Conservation (phyloP, 345 rosid species). For the Lepidium aucheri region DNA sequence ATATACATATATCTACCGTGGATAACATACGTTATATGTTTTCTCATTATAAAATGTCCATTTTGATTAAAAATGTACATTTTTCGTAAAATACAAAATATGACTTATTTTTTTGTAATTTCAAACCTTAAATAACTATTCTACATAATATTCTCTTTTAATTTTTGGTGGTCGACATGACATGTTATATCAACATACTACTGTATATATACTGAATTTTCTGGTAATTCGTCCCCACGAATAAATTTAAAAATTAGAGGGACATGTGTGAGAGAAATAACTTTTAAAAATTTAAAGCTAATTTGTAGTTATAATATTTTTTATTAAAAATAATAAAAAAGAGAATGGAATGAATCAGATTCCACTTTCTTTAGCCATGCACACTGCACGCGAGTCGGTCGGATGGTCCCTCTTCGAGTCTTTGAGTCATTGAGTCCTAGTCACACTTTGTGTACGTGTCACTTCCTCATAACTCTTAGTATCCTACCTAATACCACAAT, state of each 20-base stretch:
- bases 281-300: not conserved
- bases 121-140: too few species aligned
- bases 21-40: too few species aligned
- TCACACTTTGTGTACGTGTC: too few species aligned
- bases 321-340: too few species aligned
- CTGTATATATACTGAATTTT: not conserved
- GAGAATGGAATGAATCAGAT: not conserved
- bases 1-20: too few species aligned
- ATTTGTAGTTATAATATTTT: not conserved
- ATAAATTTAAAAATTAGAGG: constrained; percentile 5
- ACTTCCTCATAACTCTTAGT: not conserved
- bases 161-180: not conserved
- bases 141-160: too few species aligned
- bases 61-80: too few species aligned
- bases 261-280: constrained; percentile 9
- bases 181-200: not conserved
- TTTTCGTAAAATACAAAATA: too few species aligned
- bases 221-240: constrained; percentile 8
- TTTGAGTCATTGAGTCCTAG: too few species aligned
- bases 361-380: constrained; percentile 18
- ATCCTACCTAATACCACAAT: constrained; percentile 6
- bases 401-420: constrained; percentile 3
- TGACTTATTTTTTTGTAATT: too few species aligned
- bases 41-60: too few species aligned
- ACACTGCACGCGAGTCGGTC: constrained; percentile 22